Percentiles rank a stretch among this genome's conserved stretches.
These are phyloP conservation scores for Psidium friedrichsthalianum DNA, from an alignment of 345 rosid species.

Conservation along the genomic window DNA sequence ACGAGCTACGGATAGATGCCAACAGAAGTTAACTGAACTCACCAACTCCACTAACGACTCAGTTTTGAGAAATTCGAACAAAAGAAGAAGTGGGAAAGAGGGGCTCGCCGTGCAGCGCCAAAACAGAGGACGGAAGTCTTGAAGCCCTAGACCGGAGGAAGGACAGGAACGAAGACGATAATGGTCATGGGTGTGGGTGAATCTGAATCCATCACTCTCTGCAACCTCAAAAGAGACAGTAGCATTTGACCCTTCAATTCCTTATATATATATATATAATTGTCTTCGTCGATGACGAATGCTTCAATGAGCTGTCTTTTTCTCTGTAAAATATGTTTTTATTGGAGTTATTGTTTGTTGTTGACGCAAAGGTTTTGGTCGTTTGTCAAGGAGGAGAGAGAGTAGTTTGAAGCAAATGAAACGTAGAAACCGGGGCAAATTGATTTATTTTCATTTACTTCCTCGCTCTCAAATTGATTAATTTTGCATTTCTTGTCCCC, in stretches of 20 bases:
- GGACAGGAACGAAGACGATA: background rate
- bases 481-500: background rate
- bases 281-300: background rate
- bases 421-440: background rate
- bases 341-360: background rate
- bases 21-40: background rate
- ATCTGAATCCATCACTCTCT: background rate
- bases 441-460: background rate
- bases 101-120: background rate
- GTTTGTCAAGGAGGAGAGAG: background rate
- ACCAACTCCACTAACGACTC: background rate
- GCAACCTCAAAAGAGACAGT: slow-evolving; percentile 29
- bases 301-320: background rate
- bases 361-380: background rate
- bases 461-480: background rate
- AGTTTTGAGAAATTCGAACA: background rate
- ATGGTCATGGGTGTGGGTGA: slow-evolving; percentile 9
- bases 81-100: background rate
- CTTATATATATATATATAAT: background rate
- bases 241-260: background rate
- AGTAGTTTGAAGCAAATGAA: background rate
- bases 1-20: background rate
- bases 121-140: background rate
- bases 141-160: background rate
- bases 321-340: background rate